Percentiles rank a stretch among this genome's conserved stretches.
Conservation (phyloP, 306 rosid genomes). For the Cyclanthera cordifolia region DNA sequence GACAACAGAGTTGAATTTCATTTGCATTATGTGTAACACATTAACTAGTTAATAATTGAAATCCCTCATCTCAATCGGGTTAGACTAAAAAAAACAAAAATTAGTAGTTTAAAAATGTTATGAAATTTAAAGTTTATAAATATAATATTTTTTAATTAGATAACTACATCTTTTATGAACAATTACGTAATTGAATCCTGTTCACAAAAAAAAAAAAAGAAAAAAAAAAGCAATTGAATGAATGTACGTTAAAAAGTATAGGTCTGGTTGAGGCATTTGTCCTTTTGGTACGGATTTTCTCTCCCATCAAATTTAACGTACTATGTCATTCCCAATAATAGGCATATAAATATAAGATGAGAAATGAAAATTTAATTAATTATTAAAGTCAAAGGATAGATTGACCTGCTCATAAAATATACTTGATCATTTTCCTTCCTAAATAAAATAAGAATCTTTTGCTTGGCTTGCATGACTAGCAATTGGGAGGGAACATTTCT, state of each 20-base stretch:
- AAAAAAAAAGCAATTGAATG: background rate
- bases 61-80: too few relatives aligned
- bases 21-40: too few relatives aligned
- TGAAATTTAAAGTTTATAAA: too few relatives aligned
- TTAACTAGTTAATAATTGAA: too few relatives aligned
- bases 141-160: too few relatives aligned
- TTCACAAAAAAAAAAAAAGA: too few relatives aligned
- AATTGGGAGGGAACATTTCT: background rate
- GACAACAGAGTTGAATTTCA: too few relatives aligned
- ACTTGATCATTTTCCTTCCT: background rate
- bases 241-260: background rate
- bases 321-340: background rate
- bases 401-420: background rate
- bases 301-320: background rate
- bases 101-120: too few relatives aligned
- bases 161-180: too few relatives aligned
- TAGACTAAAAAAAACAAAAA: too few relatives aligned
- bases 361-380: conserved; percentile 1
- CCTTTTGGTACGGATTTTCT: conserved; percentile 8
- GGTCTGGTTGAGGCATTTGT: background rate
- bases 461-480: background rate
- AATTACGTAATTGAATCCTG: too few relatives aligned
- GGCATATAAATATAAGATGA: background rate
- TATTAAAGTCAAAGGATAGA: conserved; percentile 1
- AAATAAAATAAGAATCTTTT: background rate